A percentile compares a stretch with the other conserved stretches of the same genome.
phyloP scores from a whole-genome alignment of 495 filamentous ascomycete species.

The Neurospora intermedia region DNA sequence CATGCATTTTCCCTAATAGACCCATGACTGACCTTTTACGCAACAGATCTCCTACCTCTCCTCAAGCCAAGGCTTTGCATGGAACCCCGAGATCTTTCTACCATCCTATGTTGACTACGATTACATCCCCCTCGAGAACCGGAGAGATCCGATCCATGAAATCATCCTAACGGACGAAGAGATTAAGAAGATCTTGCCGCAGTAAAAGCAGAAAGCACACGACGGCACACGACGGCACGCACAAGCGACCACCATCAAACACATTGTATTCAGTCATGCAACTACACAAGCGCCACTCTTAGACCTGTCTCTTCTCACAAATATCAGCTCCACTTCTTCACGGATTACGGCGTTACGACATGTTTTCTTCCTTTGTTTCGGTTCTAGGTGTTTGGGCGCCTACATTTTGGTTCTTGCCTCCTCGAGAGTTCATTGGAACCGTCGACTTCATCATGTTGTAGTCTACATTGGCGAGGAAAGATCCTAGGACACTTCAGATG shows the following conservation, averaged over 20 bases:
- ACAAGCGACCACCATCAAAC: not conserved
- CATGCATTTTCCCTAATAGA: not conserved
- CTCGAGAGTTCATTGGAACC: not conserved
- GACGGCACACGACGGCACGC: not conserved
- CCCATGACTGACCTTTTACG: slow-evolving; percentile 3
- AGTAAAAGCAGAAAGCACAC: slow-evolving; percentile 16
- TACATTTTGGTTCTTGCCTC: not conserved
- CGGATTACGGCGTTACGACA: not conserved
- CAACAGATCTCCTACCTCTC: slow-evolving; percentile 57
- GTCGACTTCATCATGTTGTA: not conserved
- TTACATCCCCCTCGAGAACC: slow-evolving; percentile 50
- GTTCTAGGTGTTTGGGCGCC: not conserved
- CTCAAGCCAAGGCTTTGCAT: slow-evolving; percentile 58
- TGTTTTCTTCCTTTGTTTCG: not conserved
- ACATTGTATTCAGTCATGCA: not conserved
- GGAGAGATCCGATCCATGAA: slow-evolving; percentile 56
- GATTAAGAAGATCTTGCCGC: slow-evolving; percentile 45
- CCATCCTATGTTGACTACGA: slow-evolving; percentile 47
- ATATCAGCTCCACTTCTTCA: slow-evolving; percentile 1
- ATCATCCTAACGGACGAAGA: slow-evolving; percentile 56
- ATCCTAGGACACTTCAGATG: not conserved
- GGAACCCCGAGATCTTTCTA: slow-evolving; percentile 58
- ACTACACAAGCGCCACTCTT: not conserved
- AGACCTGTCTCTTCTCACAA: slow-evolving; percentile 3
- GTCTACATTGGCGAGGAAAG: not conserved